Evolutionary conservation across 1,284 basidiomycete genomes (phyloP), one percentile per base, ranked within the genome.

Genomic region (Pholiota adiposa): DNA sequence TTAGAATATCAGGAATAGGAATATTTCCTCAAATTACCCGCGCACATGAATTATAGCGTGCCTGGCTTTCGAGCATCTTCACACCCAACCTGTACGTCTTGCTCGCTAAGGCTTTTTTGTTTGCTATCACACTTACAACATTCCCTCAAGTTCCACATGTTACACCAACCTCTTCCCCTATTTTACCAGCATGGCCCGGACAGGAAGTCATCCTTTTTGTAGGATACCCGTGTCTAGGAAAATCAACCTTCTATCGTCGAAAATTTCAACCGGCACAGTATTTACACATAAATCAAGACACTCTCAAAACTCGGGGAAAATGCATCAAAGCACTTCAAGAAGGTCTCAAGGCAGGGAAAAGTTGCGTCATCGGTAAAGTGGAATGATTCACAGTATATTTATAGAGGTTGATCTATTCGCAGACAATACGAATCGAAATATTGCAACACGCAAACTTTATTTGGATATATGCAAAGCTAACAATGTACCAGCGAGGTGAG

Each of bases 391-490:
- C 27, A 12, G 19, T 23, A 21, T 1, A 23, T 57, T 54, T 21
- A 49, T 46, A 43, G 12, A 25, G 43, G 14, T 29, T n/a, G 31
- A 59, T 44, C 3, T 19, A 9, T 41, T 38, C 7, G 48, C 62
- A 93, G 95, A 97, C 72, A 96, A 96, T 70, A 96, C 94, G 12
- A 96, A 96, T 71, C 84, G 93, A 3, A 84, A 94, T 69, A 70
- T 68, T 7, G 72, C 75, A 21, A 94, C 92, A 6, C 82, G 95
- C 54, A 84, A 84, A 62, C 71, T 80, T 48, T 97, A 94, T 69
- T 65, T 93, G 14, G 79, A 85, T 46, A 65, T 94, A 14, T 89
- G 92, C 9, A 82, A 80, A 67, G 81, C 81, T 52, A 64, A 80
- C 1, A 73, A 79, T 1, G 78, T 89, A 0, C 79, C 84, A 1